These are phyloP conservation scores for Chlorella sp. DNA, from an alignment of 139 green algal species.

Conservation along the genomic window DNA sequence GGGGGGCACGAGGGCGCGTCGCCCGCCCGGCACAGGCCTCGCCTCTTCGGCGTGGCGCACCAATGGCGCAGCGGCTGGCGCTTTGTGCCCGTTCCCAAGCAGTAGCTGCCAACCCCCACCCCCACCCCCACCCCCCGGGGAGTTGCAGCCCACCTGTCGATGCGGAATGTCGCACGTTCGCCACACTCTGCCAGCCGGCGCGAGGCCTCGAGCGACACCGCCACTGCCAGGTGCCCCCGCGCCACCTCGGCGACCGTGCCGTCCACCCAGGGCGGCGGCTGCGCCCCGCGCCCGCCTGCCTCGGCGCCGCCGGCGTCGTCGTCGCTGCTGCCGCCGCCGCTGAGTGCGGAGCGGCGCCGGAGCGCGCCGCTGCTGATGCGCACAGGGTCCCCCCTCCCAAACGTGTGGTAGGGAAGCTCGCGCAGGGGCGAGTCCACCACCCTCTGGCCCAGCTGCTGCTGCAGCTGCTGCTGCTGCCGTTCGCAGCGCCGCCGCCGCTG, in stretches of 20 bases:
- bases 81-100: not conserved
- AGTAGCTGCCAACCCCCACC: no score
- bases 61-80: not conserved
- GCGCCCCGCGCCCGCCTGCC: not conserved
- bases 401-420: constrained; percentile 56
- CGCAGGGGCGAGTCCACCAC: not conserved
- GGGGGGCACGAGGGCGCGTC: not conserved
- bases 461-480: no score
- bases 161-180: not conserved
- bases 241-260: constrained; percentile 31
- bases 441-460: no score
- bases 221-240: constrained; percentile 40
- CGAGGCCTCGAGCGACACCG: constrained; percentile 14
- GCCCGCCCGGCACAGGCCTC: not conserved
- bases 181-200: not conserved
- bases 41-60: not conserved
- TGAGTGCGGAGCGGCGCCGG: not conserved
- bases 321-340: constrained; percentile 1
- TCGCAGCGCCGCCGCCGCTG: no score
- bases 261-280: constrained; percentile 12
- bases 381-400: constrained; percentile 47
- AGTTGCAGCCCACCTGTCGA: not conserved
- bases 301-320: not conserved
- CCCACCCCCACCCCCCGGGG: not conserved
- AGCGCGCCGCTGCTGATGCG: not conserved